Conservation (phyloP, 352 stramenopile species). For the Globisporangium solare region DNA sequence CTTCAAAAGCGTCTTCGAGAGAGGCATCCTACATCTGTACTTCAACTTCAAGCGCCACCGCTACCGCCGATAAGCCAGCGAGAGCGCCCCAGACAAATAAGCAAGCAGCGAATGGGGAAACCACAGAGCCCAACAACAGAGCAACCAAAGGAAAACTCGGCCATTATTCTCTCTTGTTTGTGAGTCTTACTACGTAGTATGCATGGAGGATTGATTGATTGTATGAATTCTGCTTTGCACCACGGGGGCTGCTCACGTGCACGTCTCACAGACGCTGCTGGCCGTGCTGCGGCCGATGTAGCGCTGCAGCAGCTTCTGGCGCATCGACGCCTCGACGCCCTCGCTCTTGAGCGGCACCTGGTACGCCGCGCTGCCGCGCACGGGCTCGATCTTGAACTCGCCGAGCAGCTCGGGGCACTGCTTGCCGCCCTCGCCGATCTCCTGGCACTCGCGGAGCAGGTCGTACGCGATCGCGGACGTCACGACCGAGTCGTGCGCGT, state of each 20-base stretch:
- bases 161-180: background rate
- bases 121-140: too few relatives aligned
- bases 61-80: conserved; percentile 88
- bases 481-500: conserved; percentile 93
- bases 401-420: conserved; percentile 92
- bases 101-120: too few relatives aligned
- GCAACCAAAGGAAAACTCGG: too few relatives aligned
- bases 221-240: too few relatives aligned
- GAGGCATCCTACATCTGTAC: conserved; percentile 97
- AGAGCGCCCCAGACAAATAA: background rate
- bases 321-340: conserved; percentile 60
- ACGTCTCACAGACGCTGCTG: conserved; percentile 16
- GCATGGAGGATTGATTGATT: too few relatives aligned
- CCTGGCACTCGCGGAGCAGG: conserved; percentile 93
- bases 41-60: conserved; percentile 99
- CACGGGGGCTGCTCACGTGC: conserved; percentile 9
- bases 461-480: conserved; percentile 89
- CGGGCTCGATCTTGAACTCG: conserved; percentile 90
- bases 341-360: conserved; percentile 91
- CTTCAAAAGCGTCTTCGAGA: conserved; percentile 98
- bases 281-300: conserved; percentile 28
- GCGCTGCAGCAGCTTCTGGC: conserved; percentile 50
- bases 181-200: background rate
- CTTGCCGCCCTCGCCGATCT: conserved; percentile 93
- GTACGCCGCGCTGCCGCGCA: conserved; percentile 89